Evolutionary conservation across 306 rosid species (phyloP).

Genomic region (Cicer cuneatum): DNA sequence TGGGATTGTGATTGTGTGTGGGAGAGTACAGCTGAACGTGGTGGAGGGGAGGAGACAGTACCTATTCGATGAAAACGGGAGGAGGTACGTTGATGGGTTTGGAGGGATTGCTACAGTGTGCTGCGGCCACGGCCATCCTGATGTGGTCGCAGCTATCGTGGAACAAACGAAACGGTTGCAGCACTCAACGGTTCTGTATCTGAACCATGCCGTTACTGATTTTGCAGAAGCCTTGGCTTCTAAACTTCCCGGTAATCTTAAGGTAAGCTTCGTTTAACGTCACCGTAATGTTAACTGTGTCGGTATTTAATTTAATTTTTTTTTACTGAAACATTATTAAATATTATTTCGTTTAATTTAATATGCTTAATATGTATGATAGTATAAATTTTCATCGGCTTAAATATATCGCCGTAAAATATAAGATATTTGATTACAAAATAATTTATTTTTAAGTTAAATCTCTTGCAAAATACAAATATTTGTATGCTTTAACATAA

Average conservation of each 20-base stretch:
- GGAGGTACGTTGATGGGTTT: conserved; percentile 84
- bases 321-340: too few species aligned
- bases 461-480: too few species aligned
- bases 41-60: conserved; percentile 91
- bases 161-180: conserved; percentile 74
- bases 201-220: conserved; percentile 76
- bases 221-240: conserved; percentile 85
- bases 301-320: neutral
- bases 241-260: conserved; percentile 86
- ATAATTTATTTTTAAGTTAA: too few species aligned
- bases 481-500: too few species aligned
- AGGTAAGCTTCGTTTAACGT: conserved; percentile 51
- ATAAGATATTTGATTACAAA: too few species aligned
- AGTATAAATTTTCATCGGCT: too few species aligned
- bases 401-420: too few species aligned
- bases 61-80: conserved; percentile 82
- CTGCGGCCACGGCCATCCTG: conserved; percentile 98
- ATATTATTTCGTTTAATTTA: too few species aligned
- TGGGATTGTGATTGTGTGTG: neutral
- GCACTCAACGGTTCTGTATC: conserved; percentile 87
- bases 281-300: neutral
- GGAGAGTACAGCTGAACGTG: conserved; percentile 64
- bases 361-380: too few species aligned
- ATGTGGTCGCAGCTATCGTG: conserved; percentile 80
- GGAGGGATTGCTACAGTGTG: conserved; percentile 97